Conservation (phyloP, 2,329 filamentous ascomycete genomes). For the Coniochaeta sp. region DNA sequence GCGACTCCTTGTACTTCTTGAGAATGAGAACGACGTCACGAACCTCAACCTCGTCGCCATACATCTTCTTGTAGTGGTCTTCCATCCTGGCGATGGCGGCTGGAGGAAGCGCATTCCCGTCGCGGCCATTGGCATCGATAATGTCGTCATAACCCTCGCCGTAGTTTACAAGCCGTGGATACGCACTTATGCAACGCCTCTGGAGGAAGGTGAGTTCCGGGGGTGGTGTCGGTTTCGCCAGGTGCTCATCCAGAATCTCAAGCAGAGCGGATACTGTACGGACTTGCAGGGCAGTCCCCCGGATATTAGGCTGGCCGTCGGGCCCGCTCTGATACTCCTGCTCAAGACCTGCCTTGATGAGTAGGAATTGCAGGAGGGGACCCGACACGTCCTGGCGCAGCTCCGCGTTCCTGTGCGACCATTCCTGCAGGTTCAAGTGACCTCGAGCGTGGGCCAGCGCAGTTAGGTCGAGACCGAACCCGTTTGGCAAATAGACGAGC, state of each 20-base stretch:
- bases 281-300: conserved; percentile 67
- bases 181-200: conserved; percentile 82
- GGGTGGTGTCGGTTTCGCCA: conserved; percentile 46
- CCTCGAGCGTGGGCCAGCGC: conserved; percentile 77
- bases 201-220: conserved; percentile 74
- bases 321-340: conserved; percentile 63
- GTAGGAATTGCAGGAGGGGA: conserved; percentile 71
- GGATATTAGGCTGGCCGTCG: conserved; percentile 42
- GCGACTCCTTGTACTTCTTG: conserved; percentile 80
- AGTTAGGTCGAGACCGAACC: conserved; percentile 81
- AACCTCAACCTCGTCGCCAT: conserved; percentile 81
- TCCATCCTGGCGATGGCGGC: conserved; percentile 90
- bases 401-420: conserved; percentile 67
- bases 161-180: conserved; percentile 93
- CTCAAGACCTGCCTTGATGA: conserved; percentile 79
- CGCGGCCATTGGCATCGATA: conserved; percentile 75
- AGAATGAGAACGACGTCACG: conserved; percentile 79
- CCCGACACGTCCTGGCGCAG: conserved; percentile 60
- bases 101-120: conserved; percentile 72
- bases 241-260: conserved; percentile 67
- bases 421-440: conserved; percentile 72
- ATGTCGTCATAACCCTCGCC: conserved; percentile 88
- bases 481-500: conserved; percentile 69
- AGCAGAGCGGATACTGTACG: conserved; percentile 79
- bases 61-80: conserved; percentile 97